phyloP scores from a whole-genome alignment of 345 rosid genomes.

The Nephelium lappaceum region DNA sequence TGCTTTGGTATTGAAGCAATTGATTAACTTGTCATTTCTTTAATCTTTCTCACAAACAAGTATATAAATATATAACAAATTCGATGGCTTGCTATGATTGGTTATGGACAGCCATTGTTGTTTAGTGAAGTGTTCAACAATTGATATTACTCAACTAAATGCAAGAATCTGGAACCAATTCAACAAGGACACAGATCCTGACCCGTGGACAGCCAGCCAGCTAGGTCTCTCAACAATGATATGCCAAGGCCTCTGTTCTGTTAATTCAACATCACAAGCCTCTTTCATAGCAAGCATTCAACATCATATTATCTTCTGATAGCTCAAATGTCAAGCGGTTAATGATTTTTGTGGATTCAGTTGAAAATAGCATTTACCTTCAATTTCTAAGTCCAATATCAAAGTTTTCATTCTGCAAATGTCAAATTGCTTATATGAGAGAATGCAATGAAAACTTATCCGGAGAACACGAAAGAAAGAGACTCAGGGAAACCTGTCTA shows the following conservation, averaged over 20 bases:
- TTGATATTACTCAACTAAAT: neutral
- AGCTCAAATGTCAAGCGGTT: conserved; percentile 1
- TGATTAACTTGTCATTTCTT: too few relatives aligned
- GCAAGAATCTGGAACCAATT: conserved; percentile 4
- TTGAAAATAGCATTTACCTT: conserved; percentile 10
- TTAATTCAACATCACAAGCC: neutral
- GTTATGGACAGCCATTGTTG: too few relatives aligned
- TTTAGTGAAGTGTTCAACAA: too few relatives aligned
- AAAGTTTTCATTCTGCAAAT: conserved; percentile 35
- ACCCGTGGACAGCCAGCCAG: neutral
- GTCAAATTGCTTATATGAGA: neutral
- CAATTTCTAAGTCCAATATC: conserved; percentile 21
- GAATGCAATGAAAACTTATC: conserved; percentile 6
- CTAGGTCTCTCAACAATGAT: conserved; percentile 17
- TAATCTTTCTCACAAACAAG: too few relatives aligned
- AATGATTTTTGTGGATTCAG: neutral
- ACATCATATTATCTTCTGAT: conserved; percentile 7
- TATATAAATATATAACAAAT: too few relatives aligned
- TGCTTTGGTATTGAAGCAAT: too few relatives aligned
- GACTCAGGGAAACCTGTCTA: conserved; percentile 46
- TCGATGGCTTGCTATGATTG: too few relatives aligned
- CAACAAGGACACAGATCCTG: neutral
- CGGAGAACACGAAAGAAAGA: neutral
- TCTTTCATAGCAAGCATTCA: neutral
- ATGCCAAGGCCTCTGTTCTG: neutral